phyloP scores from a whole-genome alignment of 805 yeast species.

The Starmerella gropengiesseri region DNA sequence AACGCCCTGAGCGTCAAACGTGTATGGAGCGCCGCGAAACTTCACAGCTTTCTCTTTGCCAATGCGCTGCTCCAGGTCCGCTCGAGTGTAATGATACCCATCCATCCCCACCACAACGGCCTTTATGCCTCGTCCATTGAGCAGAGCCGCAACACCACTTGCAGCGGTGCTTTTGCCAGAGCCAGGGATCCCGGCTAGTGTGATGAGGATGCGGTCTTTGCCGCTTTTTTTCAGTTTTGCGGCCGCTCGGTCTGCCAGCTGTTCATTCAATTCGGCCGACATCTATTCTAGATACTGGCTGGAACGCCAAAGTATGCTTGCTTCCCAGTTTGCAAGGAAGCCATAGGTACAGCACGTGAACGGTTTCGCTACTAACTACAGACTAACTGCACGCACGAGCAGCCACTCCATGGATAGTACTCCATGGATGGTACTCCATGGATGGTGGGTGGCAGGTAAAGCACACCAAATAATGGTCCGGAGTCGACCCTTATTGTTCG shows the following conservation, averaged over 20 bases:
- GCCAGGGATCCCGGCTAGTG: conserved; percentile 73
- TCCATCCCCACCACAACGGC: conserved; percentile 52
- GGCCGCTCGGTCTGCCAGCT: not conserved
- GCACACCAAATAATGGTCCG: too few relatives aligned
- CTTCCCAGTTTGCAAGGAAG: not conserved
- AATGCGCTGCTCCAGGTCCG: conserved; percentile 37
- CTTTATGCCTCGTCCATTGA: conserved; percentile 29
- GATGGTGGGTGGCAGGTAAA: too few relatives aligned
- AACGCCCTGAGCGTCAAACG: conserved; percentile 57
- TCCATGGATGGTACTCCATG: too few relatives aligned
- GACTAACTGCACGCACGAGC: not conserved
- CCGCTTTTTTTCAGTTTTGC: not conserved
- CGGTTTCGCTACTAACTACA: too few relatives aligned
- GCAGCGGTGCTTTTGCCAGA: conserved; percentile 73
- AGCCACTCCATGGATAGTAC: too few relatives aligned
- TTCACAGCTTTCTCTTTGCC: conserved; percentile 48
- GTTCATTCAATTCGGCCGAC: not conserved
- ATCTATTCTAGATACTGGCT: not conserved
- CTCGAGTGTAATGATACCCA: conserved; percentile 58
- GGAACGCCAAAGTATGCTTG: not conserved
- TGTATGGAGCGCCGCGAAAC: conserved; percentile 75
- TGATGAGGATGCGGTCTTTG: conserved; percentile 38
- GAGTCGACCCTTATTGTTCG: too few relatives aligned
- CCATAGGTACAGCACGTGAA: too few relatives aligned
- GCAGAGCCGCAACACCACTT: conserved; percentile 32